Conservation (phyloP, 2,329 filamentous ascomycete species). For the Fusarium musae region DNA sequence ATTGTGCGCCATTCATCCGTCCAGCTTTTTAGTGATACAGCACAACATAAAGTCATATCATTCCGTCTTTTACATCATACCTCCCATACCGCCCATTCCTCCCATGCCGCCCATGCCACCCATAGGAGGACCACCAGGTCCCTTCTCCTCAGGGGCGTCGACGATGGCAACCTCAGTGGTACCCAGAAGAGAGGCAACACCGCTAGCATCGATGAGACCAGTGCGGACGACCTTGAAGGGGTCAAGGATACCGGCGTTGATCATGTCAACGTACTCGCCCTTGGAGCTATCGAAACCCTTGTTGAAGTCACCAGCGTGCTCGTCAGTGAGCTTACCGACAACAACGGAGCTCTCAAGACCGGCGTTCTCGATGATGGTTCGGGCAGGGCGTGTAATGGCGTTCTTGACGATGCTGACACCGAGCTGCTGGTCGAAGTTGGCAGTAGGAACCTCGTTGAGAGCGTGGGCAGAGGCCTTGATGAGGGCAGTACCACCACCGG, state of each 20-base stretch:
- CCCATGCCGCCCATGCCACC: slow-evolving; percentile 74
- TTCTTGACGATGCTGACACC: slow-evolving; percentile 98
- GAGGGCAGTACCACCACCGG: slow-evolving; percentile 96
- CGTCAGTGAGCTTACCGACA: slow-evolving; percentile 97
- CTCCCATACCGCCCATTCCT: slow-evolving; percentile 66
- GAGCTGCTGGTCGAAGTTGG: slow-evolving; percentile 99
- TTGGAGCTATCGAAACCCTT: slow-evolving; percentile 96
- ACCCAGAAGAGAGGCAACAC: slow-evolving; percentile 95
- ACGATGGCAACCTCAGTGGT: slow-evolving; percentile 99
- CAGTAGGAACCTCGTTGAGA: slow-evolving; percentile 81
- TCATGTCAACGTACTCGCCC: slow-evolving; percentile 99
- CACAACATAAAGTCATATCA: slow-evolving; percentile 37
- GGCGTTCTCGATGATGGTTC: slow-evolving; percentile 97
- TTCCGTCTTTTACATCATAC: slow-evolving; percentile 66
- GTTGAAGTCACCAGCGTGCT: slow-evolving; percentile 94
- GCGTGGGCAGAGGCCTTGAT: slow-evolving; percentile 96
- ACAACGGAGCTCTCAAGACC: slow-evolving; percentile 95
- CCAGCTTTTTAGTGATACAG: slow-evolving; percentile 47
- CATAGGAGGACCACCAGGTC: slow-evolving; percentile 67
- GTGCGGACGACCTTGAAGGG: slow-evolving; percentile 99
- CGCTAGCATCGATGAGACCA: slow-evolving; percentile 91
- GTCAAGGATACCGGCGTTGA: slow-evolving; percentile 94
- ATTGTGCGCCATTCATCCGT: slow-evolving; percentile 56
- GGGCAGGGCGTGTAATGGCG: slow-evolving; percentile 94
- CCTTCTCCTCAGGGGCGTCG: slow-evolving; percentile 95